Evolutionary conservation across 345 rosid genomes (phyloP).

Genomic region (Linum usitatissimum): DNA sequence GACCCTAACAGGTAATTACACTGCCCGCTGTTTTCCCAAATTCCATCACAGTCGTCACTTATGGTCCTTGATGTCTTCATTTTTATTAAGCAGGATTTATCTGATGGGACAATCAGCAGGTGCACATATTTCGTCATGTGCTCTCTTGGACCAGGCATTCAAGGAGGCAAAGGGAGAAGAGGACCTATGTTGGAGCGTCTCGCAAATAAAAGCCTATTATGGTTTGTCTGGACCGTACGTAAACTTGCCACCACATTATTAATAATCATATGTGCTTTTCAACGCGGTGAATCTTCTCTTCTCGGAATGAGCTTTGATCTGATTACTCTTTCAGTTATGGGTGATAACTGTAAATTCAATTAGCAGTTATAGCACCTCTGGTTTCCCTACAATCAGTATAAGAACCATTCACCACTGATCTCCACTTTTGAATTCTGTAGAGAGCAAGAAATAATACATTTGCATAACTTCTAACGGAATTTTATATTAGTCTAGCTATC

Average conservation of each 20-base stretch:
- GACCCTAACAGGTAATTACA: slow-evolving; percentile 19
- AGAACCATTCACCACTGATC: too few species aligned
- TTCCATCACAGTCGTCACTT: slow-evolving; percentile 8
- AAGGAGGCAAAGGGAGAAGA: slow-evolving; percentile 20
- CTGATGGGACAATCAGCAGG: slow-evolving; percentile 29
- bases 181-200: slow-evolving; percentile 21
- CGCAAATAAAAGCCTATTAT: slow-evolving; percentile 20
- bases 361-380: too few species aligned
- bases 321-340: background rate
- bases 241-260: background rate
- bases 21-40: background rate
- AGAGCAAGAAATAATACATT: too few species aligned
- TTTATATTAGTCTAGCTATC: too few species aligned
- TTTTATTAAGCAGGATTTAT: slow-evolving; percentile 20
- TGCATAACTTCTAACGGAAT: too few species aligned
- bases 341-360: background rate
- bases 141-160: slow-evolving; percentile 25
- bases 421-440: too few species aligned
- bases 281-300: background rate
- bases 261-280: background rate
- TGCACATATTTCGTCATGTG: slow-evolving; percentile 25
- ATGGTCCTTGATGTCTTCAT: slow-evolving; percentile 13
- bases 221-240: slow-evolving; percentile 27
- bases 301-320: too few species aligned
- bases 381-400: too few species aligned